Evolutionary conservation across 164 flowering plant genomes (phyloP).

Genomic region (Vitis riparia): DNA sequence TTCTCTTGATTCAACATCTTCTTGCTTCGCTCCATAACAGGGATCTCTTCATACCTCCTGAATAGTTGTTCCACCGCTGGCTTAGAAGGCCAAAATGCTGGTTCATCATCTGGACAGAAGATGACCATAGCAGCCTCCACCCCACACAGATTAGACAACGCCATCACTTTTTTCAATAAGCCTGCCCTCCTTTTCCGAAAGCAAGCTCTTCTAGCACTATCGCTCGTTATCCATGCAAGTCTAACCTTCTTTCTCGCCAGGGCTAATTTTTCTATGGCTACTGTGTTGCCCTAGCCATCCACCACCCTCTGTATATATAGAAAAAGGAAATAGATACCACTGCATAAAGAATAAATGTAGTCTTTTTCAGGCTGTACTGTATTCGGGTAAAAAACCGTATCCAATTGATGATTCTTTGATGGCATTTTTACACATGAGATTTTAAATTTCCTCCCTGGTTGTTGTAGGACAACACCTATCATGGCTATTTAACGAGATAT

Average conservation of each 20-base stretch:
- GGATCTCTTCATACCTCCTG: slow-evolving; percentile 1
- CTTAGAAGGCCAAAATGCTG: slow-evolving; percentile 21
- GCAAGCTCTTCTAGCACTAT: slow-evolving; percentile 29
- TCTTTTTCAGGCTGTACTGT: too few species aligned
- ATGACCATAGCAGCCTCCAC: slow-evolving; percentile 19
- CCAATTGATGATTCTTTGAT: too few species aligned
- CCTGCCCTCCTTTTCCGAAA: slow-evolving; percentile 25
- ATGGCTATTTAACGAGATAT: too few species aligned
- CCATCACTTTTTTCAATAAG: slow-evolving; percentile 32
- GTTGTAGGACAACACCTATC: too few species aligned
- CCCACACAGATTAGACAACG: slow-evolving; percentile 27
- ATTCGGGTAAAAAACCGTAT: too few species aligned
- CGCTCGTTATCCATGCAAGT: slow-evolving; percentile 26
- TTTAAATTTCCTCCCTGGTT: too few species aligned
- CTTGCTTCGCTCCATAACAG: slow-evolving; percentile 20
- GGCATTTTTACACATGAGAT: too few species aligned
- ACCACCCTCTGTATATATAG: too few species aligned
- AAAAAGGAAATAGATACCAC: too few species aligned
- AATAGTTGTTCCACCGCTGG: slow-evolving; percentile 4
- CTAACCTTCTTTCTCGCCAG: slow-evolving; percentile 37
- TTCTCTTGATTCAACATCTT: slow-evolving; percentile 28
- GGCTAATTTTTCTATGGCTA: too few species aligned
- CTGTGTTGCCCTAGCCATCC: too few species aligned
- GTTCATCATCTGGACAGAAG: slow-evolving; percentile 25
- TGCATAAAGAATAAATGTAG: too few species aligned